Percentiles rank a stretch among this genome's conserved stretches.
Evolutionary conservation across 2,329 filamentous ascomycete genomes (phyloP).

Genomic region (Westerdykella aurantiaca): DNA sequence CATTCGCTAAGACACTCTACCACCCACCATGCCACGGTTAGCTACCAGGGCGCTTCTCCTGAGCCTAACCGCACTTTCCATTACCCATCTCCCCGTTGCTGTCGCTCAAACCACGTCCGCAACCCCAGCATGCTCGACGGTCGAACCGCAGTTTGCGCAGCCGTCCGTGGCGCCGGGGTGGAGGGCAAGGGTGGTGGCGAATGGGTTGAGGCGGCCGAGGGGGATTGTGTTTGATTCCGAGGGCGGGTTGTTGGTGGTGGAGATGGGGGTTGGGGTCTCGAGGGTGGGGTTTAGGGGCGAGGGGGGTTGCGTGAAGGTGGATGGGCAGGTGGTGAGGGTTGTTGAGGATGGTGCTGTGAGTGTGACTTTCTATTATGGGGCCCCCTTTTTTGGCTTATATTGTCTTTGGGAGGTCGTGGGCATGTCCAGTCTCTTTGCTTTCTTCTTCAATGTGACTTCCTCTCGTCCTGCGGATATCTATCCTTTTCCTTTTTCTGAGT

Average conservation of each 20-base stretch:
- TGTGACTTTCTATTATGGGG: constrained; percentile 2
- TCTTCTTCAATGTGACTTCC: too few relatives aligned
- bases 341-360: constrained; percentile 27
- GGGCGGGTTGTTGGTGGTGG: constrained; percentile 47
- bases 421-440: too few relatives aligned
- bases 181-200: constrained; percentile 42
- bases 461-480: too few relatives aligned
- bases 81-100: neutral
- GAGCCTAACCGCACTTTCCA: too few relatives aligned
- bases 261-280: constrained; percentile 38
- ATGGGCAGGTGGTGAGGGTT: constrained; percentile 18
- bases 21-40: too few relatives aligned
- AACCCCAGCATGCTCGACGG: constrained; percentile 29
- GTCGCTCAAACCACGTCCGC: constrained; percentile 6
- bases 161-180: constrained; percentile 42
- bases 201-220: constrained; percentile 41
- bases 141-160: constrained; percentile 34
- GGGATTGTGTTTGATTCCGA: constrained; percentile 44
- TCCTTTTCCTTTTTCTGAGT: too few relatives aligned
- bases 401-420: too few relatives aligned
- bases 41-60: too few relatives aligned
- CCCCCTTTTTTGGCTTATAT: too few relatives aligned
- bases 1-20: too few relatives aligned
- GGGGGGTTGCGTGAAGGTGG: constrained; percentile 25
- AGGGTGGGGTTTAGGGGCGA: constrained; percentile 33